Evolutionary conservation across 805 yeast genomes (phyloP), one percentile per base, ranked within the genome.

Genomic region (Cephaloascus fragrans): DNA sequence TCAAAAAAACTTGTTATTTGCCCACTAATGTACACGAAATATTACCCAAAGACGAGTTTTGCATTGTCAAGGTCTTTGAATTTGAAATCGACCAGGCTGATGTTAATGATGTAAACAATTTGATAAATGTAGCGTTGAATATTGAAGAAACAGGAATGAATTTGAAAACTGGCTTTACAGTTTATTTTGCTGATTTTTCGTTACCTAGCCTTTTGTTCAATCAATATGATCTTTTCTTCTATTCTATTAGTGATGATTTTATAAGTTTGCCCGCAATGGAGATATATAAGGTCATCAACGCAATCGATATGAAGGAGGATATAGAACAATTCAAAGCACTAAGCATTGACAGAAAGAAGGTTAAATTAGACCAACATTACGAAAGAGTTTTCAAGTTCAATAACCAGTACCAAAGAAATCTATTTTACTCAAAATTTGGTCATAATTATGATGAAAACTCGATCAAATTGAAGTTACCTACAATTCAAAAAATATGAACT

Each of bases 81-180:
- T 74, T 79, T 45, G 42, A 41, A 2, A 53, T 73, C 1, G 61
- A 64, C 15, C 18, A 43, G 35, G 38, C 39, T 39, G 28, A 38
- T 18, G 16, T 48, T 18, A 33, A 15, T 39, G 32, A 38, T 14
- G 35, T 33, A 2, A 52, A 55, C 20, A 56, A 59, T 23, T 45
- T 62, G n/a, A 43, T 52, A 4, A 57, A 57, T 39, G 58, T 73
- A 9, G 67, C 67, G 33, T 51, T 75, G 28, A 53, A 60, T 1
- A 67, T 77, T 69, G 81, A 75, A 44, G 84, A 78, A 45, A 63
- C 71, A 3, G 83, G 83, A 0, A 50, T 71, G 18, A 70, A 67
- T 43, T 44, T 72, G 18, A 79, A 77, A 50, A 62, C 73, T 0
- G 77, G 80, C 2, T 67, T 76, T 41, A 53, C 67, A 28, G 61